Base-by-base conservation (phyloP, 2,329 filamentous ascomycete genomes). In the Aspergillus sp. region DNA sequence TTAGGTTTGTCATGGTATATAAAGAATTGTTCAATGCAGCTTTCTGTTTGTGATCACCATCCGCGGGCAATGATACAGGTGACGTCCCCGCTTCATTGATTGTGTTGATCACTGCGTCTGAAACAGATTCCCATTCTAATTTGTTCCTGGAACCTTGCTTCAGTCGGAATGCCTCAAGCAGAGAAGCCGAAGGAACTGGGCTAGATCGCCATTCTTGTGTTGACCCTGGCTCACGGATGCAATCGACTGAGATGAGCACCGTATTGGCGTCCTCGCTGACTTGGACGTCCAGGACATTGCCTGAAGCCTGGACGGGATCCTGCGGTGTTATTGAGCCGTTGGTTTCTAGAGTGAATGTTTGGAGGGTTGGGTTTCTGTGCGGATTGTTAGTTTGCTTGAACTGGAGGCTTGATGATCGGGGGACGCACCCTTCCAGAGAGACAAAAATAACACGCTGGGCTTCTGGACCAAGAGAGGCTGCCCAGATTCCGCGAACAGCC, bases 331-430 rank as follows among this genome's bases (percentile, higher is more conserved):
- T 77, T 14, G 69, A 73, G 59, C 81, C 82, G 49, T 82, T 71
- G 1, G 70, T 60, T n/a, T 72, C 71, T 6, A 89, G 77, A n/a
- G 76, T 74, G 76, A 88, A 90, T 55, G 83, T 76, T 72, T 93
- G 87, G 8, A 96, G 64, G 81, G 77, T 74, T 88, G 88, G 23
- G 89, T 75, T 41, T 82, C 89, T 57, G 86, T 83, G 55, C 83
- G 70, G 37, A 81, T 86, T 23, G 53, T 39, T 49, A 45, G 17
- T 9, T 59, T 27, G 41, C 15, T 46, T 35, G n/a, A 48, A 25
- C 12, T 37, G 25, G 7, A 45, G 14, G 3, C 15, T 33, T 9
- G 19, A 39, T 15, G 5, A 25, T 12, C 15, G 9, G 6, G 23
- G n/a, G 21, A 70, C 79, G 75, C 77, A 87, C 85, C 82, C 83